Evolutionary conservation across 179 eudicot genomes (phyloP).

Genomic region (Silene noctiflora): DNA sequence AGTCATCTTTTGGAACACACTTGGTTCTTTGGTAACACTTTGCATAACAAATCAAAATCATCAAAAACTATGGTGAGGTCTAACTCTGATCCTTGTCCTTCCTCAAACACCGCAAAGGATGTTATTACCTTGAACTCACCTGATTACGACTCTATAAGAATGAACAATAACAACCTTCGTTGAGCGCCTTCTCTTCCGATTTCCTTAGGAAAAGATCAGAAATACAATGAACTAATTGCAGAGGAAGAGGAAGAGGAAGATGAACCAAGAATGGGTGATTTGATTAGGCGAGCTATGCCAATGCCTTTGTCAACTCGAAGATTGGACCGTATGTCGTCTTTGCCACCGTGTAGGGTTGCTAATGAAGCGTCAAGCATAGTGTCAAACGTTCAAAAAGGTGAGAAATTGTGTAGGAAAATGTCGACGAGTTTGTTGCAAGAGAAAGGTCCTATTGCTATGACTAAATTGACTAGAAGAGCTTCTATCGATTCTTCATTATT

Average conservation of each 20-base stretch:
- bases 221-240: constrained; percentile 1
- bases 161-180: constrained; percentile 14
- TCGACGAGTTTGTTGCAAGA: constrained; percentile 26
- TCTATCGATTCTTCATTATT: constrained; percentile 45
- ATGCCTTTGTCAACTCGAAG: constrained; percentile 19
- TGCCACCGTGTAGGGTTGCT: constrained; percentile 36
- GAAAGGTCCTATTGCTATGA: constrained; percentile 30
- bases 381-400: constrained; percentile 6
- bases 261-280: constrained; percentile 41
- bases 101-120: constrained; percentile 23
- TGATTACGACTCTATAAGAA: constrained; percentile 5
- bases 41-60: constrained; percentile 26
- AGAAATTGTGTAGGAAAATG: constrained; percentile 12
- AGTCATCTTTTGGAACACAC: constrained; percentile 38
- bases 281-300: constrained; percentile 48
- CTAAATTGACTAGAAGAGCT: constrained; percentile 65
- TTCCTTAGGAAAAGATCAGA: constrained; percentile 18
- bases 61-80: constrained; percentile 36
- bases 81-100: constrained; percentile 40
- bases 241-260: constrained; percentile 28
- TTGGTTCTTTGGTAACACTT: constrained; percentile 56
- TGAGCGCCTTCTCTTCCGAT: constrained; percentile 39
- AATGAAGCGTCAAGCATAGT: constrained; percentile 12
- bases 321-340: constrained; percentile 40
- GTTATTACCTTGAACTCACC: not conserved